Evolutionary conservation across 768 basidiomycete genomes (phyloP).

Genomic region (Lentinula sp.): DNA sequence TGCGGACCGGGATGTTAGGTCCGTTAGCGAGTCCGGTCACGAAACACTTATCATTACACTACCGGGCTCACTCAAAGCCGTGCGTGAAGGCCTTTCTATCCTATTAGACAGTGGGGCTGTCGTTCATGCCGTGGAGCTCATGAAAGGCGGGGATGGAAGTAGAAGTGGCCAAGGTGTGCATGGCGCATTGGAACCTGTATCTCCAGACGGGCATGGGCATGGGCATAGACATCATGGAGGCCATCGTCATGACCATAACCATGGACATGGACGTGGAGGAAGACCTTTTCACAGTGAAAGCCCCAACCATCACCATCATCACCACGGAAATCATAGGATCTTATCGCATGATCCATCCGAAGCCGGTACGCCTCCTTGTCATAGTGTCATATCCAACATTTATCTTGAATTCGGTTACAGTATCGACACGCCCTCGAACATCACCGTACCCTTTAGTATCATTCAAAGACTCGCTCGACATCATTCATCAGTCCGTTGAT

Average conservation of each 20-base stretch:
- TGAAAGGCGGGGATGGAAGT: constrained; percentile 61
- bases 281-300: constrained; percentile 20
- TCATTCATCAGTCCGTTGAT: constrained; percentile 44
- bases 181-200: constrained; percentile 20
- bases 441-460: constrained; percentile 75
- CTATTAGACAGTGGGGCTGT: constrained; percentile 55
- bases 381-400: not conserved
- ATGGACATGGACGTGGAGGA: constrained; percentile 20
- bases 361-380: constrained; percentile 40
- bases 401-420: constrained; percentile 26
- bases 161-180: constrained; percentile 45
- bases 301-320: constrained; percentile 29
- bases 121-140: constrained; percentile 67
- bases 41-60: constrained; percentile 72
- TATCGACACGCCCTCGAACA: constrained; percentile 61
- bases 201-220: constrained; percentile 13
- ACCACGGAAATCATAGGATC: constrained; percentile 49
- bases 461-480: constrained; percentile 55
- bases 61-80: constrained; percentile 83
- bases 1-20: not conserved
- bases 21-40: constrained; percentile 12
- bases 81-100: constrained; percentile 67
- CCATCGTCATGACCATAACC: constrained; percentile 29
- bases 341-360: constrained; percentile 67
- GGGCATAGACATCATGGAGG: constrained; percentile 21